phyloP scores from a whole-genome alignment of 2,329 filamentous ascomycete genomes.

The Claviceps sp. region DNA sequence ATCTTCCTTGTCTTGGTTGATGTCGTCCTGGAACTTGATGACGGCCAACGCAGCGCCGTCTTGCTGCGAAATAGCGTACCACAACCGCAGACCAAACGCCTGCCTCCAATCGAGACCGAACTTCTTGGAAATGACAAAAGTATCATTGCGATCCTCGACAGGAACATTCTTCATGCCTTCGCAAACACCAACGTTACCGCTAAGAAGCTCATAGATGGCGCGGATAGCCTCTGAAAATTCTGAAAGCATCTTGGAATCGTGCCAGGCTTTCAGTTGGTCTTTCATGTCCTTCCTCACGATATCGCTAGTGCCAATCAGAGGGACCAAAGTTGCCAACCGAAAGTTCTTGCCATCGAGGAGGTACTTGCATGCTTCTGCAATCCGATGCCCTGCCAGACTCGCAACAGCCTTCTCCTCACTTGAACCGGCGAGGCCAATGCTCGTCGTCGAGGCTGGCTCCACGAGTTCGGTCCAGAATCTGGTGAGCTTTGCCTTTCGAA shows the following conservation, averaged over 20 bases:
- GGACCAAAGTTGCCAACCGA: constrained; percentile 70
- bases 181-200: constrained; percentile 75
- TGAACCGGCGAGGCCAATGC: constrained; percentile 44
- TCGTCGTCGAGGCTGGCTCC: constrained; percentile 40
- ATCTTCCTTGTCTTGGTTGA: constrained; percentile 57
- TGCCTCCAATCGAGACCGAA: constrained; percentile 90
- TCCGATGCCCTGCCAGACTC: constrained; percentile 62
- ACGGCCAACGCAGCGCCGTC: constrained; percentile 64
- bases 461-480: constrained; percentile 54
- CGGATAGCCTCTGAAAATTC: constrained; percentile 79
- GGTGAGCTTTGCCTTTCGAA: constrained; percentile 52
- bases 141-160: constrained; percentile 65
- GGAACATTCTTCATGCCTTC: constrained; percentile 61
- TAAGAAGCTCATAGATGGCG: constrained; percentile 76
- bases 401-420: constrained; percentile 75
- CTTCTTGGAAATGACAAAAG: constrained; percentile 69
- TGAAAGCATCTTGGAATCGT: constrained; percentile 65
- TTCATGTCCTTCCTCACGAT: constrained; percentile 60
- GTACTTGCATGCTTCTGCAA: constrained; percentile 70
- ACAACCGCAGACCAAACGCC: constrained; percentile 79
- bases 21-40: constrained; percentile 56
- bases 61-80: constrained; percentile 62
- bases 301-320: constrained; percentile 65
- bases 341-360: constrained; percentile 66
- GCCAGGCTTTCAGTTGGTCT: constrained; percentile 74